These are phyloP conservation scores for Candolleomyces efflorescens DNA, from an alignment of 768 basidiomycete genomes.

Conservation along the genomic window DNA sequence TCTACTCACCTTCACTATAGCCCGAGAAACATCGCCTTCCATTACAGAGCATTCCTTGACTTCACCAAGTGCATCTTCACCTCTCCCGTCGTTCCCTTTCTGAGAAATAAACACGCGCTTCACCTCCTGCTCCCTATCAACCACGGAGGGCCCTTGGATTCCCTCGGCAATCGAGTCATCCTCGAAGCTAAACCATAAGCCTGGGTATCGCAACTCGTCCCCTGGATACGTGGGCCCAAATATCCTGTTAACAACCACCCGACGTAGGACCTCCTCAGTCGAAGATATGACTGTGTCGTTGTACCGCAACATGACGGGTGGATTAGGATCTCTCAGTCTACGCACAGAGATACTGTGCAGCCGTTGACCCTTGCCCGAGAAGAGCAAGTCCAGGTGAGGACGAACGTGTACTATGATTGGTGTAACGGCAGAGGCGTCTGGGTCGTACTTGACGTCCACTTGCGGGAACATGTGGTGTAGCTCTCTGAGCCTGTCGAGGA, in stretches of 20 bases:
- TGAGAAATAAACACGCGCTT: slow-evolving; percentile 71
- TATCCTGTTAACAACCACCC: slow-evolving; percentile 61
- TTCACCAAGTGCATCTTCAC: slow-evolving; percentile 69
- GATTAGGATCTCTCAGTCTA: slow-evolving; percentile 61
- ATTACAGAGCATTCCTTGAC: slow-evolving; percentile 60
- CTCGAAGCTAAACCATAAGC: slow-evolving; percentile 80
- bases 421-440: slow-evolving; percentile 62
- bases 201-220: slow-evolving; percentile 76
- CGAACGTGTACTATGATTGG: slow-evolving; percentile 76
- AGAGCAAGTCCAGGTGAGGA: slow-evolving; percentile 82
- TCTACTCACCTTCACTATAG: slow-evolving; percentile 57
- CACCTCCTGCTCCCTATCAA: slow-evolving; percentile 72
- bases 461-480: slow-evolving; percentile 71
- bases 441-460: slow-evolving; percentile 81
- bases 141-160: slow-evolving; percentile 33
- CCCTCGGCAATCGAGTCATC: slow-evolving; percentile 62
- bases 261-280: slow-evolving; percentile 52
- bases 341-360: slow-evolving; percentile 75
- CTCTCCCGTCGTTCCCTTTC: slow-evolving; percentile 52
- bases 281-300: slow-evolving; percentile 62
- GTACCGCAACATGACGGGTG: slow-evolving; percentile 65
- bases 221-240: slow-evolving; percentile 83
- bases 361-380: slow-evolving; percentile 74
- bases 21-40: slow-evolving; percentile 67
- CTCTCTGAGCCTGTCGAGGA: slow-evolving; percentile 63